Percentiles rank a stretch among this genome's conserved stretches.
Conservation (phyloP, 371 early-diverging fungal species). For the Syncephalastrum monosporum region DNA sequence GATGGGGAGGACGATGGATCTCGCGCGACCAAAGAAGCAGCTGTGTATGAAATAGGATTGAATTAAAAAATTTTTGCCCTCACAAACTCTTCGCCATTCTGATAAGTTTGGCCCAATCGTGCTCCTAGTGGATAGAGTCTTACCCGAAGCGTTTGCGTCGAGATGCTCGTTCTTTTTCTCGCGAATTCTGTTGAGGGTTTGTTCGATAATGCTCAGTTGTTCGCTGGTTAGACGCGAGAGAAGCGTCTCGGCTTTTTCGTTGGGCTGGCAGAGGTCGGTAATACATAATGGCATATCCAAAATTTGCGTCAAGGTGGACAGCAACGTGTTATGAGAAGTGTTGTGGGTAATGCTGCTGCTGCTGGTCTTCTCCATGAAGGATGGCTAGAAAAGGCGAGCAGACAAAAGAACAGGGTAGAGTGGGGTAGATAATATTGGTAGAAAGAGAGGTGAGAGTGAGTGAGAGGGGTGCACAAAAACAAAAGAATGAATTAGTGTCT, state of each 20-base stretch:
- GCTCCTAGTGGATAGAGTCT: not conserved
- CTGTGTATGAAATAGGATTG: not conserved
- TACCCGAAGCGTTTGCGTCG: not conserved
- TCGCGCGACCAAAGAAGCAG: not conserved
- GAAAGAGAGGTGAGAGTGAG: too few species aligned
- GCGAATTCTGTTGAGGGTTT: slow-evolving; percentile 36
- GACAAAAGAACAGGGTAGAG: too few species aligned
- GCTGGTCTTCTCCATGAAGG: too few species aligned
- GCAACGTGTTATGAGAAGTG: too few species aligned
- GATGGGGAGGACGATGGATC: slow-evolving; percentile 3
- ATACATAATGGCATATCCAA: slow-evolving; percentile 21
- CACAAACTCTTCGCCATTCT: not conserved
- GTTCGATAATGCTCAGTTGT: slow-evolving; percentile 36
- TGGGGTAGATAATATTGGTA: too few species aligned
- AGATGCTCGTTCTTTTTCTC: slow-evolving; percentile 22
- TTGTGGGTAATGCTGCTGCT: too few species aligned
- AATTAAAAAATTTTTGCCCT: too few species aligned
- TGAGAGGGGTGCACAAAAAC: too few species aligned
- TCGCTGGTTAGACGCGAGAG: slow-evolving; percentile 36
- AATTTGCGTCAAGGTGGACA: too few species aligned
- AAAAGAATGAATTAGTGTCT: too few species aligned
- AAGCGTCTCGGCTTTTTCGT: slow-evolving; percentile 32
- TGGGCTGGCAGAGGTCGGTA: slow-evolving; percentile 36
- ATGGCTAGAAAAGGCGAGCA: too few species aligned
- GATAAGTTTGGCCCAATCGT: slow-evolving; percentile 1